Base-by-base conservation (phyloP, 371 early-diverging fungal genomes). In the Zopfochytrium polystomum region DNA sequence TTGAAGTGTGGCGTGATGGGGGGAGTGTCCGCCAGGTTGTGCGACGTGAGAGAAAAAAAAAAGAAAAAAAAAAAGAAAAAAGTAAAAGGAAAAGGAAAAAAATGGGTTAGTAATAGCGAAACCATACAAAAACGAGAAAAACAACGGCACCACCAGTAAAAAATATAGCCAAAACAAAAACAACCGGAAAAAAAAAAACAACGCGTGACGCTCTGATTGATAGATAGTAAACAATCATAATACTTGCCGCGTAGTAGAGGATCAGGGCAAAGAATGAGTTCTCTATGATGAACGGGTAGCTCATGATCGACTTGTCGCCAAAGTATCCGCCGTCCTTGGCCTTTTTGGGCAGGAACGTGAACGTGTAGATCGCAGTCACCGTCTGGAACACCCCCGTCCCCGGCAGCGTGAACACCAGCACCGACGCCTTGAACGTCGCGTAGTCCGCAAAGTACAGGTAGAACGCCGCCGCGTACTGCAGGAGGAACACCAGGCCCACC, bases 231-330 rank as follows among this genome's bases (percentile, higher is more conserved):
- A 38, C 38, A 7, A 38, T 18, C 22, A 47, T 6, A 7, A 13
- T 47, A 7, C 47, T 7, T 6, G 23, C 47, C 32, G 68, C 68
- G 31, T 13, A 65, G 22, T 68, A 30, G 22, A 58, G 32, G n/a
- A 68, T 35, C 22, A 66, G 23, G 1, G 65, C 65, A 45, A 30
- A 65, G 52, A 65, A 65, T 32, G 66, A 66, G 67, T 65, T 65
- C 50, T 65, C 65, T 34, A 67, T 47, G 23, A 65, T 32, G 15
- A 65, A 65, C 7, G 43, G 47, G 43, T 58, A 68, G 20, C 15
- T 25, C 62, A 65, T 30, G 22, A 64, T 62, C 35, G 26, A 48
- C 52, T 67, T 65, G 44, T 65, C 65, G 29, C 55, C 35, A 63
- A 65, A 65, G 59, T 65, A 65, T 7, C 47, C 47, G 9, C 47